phyloP scores from a whole-genome alignment of 441 rosid species.

The Biscutella laevigata region DNA sequence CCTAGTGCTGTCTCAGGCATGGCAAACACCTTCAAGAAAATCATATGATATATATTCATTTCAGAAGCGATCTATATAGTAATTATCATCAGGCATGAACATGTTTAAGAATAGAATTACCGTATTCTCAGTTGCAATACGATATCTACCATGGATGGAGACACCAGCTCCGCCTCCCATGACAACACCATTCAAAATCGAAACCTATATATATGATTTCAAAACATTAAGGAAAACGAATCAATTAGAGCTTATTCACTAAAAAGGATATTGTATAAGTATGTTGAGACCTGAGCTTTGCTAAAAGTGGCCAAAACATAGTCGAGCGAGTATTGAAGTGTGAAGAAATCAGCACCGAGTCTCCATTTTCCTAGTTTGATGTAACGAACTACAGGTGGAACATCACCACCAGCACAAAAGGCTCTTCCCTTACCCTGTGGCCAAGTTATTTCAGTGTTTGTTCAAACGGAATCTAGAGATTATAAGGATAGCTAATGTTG shows the following conservation, averaged over 20 bases:
- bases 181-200: constrained; percentile 71
- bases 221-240: no score
- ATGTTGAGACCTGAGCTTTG: constrained; percentile 53
- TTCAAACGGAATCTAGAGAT: no score
- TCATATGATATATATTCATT: no score
- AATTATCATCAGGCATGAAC: neutral
- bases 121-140: constrained; percentile 78
- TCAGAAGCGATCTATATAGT: no score
- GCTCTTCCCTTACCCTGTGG: constrained; percentile 54
- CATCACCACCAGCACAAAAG: constrained; percentile 47
- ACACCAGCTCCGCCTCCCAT: constrained; percentile 93
- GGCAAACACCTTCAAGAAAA: constrained; percentile 53
- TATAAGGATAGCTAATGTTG: no score
- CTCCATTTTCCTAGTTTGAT: constrained; percentile 54
- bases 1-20: constrained; percentile 87
- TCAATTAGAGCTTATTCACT: no score
- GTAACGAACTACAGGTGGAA: constrained; percentile 36
- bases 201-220: constrained; percentile 48
- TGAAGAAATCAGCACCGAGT: constrained; percentile 41
- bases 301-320: constrained; percentile 68
- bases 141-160: constrained; percentile 75
- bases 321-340: constrained; percentile 44
- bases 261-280: neutral
- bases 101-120: constrained; percentile 31
- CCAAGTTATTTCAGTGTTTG: neutral